Evolutionary conservation across 2,329 filamentous ascomycete species (phyloP).

Genomic region (Talaromyces sp.): DNA sequence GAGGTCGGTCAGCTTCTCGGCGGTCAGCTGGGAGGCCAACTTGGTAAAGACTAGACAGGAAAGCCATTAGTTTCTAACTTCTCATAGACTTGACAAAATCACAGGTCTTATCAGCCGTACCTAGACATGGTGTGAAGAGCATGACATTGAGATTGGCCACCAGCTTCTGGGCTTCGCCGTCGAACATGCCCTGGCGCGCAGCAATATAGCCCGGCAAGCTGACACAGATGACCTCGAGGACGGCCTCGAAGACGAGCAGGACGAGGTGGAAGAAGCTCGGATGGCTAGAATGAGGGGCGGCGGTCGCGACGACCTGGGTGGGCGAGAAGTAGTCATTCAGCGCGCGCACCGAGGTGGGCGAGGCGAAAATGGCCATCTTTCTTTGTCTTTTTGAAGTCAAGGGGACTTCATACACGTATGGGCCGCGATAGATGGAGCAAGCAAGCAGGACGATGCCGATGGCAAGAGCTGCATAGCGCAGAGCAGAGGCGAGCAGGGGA

Average conservation of each 20-base stretch:
- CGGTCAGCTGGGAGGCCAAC: slow-evolving; percentile 86
- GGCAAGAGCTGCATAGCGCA: background rate
- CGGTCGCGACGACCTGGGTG: slow-evolving; percentile 13
- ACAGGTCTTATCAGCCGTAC: slow-evolving; percentile 49
- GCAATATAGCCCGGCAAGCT: slow-evolving; percentile 91
- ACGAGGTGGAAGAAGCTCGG: slow-evolving; percentile 56
- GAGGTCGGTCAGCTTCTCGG: slow-evolving; percentile 82
- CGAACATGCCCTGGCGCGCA: slow-evolving; percentile 84
- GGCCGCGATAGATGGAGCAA: background rate
- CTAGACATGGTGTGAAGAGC: slow-evolving; percentile 93
- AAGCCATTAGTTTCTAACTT: background rate
- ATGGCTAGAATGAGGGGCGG: slow-evolving; percentile 34
- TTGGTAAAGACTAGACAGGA: slow-evolving; percentile 77
- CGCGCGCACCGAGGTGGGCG: slow-evolving; percentile 42
- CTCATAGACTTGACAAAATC: background rate
- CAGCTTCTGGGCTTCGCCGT: slow-evolving; percentile 93
- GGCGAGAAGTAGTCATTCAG: slow-evolving; percentile 23
- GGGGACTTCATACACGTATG: background rate
- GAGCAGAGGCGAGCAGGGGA: background rate
- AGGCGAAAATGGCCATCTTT: slow-evolving; percentile 37
- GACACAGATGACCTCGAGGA: slow-evolving; percentile 92
- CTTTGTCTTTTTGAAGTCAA: background rate
- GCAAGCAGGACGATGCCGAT: background rate
- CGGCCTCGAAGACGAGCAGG: slow-evolving; percentile 87
- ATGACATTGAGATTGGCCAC: slow-evolving; percentile 93